phyloP scores from a whole-genome alignment of 2,329 filamentous ascomycete species.

The Colletotrichum navitas region DNA sequence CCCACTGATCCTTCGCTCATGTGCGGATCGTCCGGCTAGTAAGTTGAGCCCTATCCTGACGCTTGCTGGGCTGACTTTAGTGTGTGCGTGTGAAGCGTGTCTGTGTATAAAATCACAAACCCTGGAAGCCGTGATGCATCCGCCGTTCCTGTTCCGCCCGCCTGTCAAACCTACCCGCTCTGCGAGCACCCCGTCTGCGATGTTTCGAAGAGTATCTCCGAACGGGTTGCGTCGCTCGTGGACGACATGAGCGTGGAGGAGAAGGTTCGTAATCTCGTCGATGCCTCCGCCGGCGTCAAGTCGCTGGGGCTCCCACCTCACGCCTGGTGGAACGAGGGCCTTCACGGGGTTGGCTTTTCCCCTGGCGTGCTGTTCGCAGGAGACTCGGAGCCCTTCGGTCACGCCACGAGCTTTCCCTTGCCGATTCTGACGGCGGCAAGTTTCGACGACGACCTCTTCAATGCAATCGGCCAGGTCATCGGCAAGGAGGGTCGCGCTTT shows the following conservation, averaged over 20 bases:
- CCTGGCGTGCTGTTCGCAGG: constrained; percentile 64
- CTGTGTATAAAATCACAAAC: background rate
- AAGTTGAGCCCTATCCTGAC: background rate
- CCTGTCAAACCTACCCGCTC: background rate
- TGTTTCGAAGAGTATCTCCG: background rate
- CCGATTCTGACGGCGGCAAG: constrained; percentile 73
- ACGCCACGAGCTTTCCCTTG: constrained; percentile 74
- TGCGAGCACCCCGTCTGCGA: background rate
- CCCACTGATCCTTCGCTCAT: background rate
- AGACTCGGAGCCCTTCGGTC: constrained; percentile 66
- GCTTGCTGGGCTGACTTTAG: background rate
- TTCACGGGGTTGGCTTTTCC: constrained; percentile 70
- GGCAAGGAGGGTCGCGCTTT: constrained; percentile 74
- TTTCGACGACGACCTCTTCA: constrained; percentile 69
- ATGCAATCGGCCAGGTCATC: constrained; percentile 52
- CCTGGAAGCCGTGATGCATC: background rate
- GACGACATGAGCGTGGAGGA: background rate
- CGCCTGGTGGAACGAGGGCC: constrained; percentile 69
- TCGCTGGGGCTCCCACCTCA: constrained; percentile 5
- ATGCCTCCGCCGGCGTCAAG: constrained; percentile 5
- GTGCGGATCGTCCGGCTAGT: background rate
- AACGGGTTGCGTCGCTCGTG: background rate
- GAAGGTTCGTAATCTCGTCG: background rate
- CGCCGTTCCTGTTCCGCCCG: background rate
- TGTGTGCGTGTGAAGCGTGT: background rate